These are phyloP conservation scores for Leptomonas pyrrhocoris DNA, from an alignment of 208 protist species.

Conservation along the genomic window DNA sequence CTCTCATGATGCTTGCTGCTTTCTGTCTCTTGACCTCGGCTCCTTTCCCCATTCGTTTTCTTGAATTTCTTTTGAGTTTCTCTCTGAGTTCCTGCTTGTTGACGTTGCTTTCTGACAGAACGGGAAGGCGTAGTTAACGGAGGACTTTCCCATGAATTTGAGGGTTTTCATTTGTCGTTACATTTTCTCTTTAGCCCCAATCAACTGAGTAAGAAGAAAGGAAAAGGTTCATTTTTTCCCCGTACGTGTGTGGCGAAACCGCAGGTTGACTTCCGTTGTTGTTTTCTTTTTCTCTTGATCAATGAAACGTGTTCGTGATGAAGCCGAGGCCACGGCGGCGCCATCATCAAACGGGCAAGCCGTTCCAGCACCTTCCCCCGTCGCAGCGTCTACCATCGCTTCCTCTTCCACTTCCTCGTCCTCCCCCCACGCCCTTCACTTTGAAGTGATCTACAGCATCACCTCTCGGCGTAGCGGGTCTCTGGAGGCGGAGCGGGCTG, in stretches of 20 bases:
- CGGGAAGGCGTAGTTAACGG: no score
- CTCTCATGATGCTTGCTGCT: no score
- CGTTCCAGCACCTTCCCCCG: neutral
- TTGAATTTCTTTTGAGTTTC: no score
- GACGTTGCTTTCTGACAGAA: no score
- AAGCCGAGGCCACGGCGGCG: conserved; percentile 7
- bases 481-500: conserved; percentile 33
- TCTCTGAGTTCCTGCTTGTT: no score
- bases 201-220: no score
- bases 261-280: neutral
- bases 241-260: neutral
- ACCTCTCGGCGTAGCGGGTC: conserved; percentile 33
- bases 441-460: conserved; percentile 36
- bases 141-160: no score
- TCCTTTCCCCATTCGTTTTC: no score
- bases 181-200: no score
- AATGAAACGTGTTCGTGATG: conserved; percentile 25
- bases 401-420: conserved; percentile 6
- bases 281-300: neutral
- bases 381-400: neutral
- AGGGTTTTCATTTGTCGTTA: no score
- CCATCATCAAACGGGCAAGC: neutral
- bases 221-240: conserved; percentile 25
- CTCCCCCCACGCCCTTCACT: conserved; percentile 27
- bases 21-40: neutral